A percentile compares a stretch with the other conserved stretches of the same genome.
phyloP scores from a whole-genome alignment of 2,329 filamentous ascomycete species.

The Chaetomium sp. region DNA sequence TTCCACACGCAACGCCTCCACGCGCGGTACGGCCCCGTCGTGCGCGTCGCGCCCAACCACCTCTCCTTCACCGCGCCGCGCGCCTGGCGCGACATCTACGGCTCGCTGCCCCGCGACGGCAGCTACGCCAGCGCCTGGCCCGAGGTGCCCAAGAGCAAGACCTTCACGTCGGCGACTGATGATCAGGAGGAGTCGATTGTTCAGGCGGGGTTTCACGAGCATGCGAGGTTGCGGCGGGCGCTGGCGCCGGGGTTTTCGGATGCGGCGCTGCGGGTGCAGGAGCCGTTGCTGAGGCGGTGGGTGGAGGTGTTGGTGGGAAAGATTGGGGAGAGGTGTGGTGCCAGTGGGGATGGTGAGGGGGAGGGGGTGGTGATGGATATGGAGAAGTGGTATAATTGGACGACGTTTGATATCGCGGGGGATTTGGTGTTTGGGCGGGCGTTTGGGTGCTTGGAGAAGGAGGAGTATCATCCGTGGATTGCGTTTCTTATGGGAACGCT shows the following conservation, averaged over 20 bases:
- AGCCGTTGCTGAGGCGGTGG: constrained; percentile 25
- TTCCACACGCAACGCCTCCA: constrained; percentile 36
- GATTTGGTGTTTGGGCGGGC: constrained; percentile 35
- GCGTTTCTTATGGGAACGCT: constrained; percentile 14
- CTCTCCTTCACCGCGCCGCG: constrained; percentile 43
- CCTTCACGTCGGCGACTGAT: constrained; percentile 26
- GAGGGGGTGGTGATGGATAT: constrained; percentile 28
- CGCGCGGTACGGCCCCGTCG: constrained; percentile 45
- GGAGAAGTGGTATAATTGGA: constrained; percentile 31
- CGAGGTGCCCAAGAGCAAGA: constrained; percentile 26
- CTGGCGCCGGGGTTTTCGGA: constrained; percentile 33
- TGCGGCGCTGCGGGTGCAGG: constrained; percentile 26
- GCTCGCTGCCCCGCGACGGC: constrained; percentile 28
- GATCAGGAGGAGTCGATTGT: constrained; percentile 28
- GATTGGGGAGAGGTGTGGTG: constrained; percentile 15
- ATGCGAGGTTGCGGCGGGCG: constrained; percentile 25
- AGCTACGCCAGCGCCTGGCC: constrained; percentile 10
- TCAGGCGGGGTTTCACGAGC: constrained; percentile 20
- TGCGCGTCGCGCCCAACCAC: constrained; percentile 47
- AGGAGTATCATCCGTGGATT: constrained; percentile 1
- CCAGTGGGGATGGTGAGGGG: neutral
- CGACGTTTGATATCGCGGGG: constrained; percentile 36
- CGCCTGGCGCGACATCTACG: constrained; percentile 43
- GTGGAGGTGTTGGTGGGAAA: constrained; percentile 27
- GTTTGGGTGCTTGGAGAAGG: constrained; percentile 33